Base-by-base conservation (phyloP, 2,329 filamentous ascomycete genomes). In the Tolypocladium endophyticum region DNA sequence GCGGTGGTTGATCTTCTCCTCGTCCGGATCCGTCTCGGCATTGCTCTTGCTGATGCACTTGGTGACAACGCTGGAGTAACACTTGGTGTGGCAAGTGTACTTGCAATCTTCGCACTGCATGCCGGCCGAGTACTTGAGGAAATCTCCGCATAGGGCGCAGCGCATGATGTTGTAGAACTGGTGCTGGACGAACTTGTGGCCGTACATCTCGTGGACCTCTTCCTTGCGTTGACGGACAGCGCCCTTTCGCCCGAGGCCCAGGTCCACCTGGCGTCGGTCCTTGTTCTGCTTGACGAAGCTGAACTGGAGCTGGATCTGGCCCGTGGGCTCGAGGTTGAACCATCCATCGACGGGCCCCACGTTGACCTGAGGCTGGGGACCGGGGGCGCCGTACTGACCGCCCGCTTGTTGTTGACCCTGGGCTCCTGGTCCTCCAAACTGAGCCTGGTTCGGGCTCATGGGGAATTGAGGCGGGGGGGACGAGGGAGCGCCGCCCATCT, bases 81-180 rank as follows among this genome's bases (percentile, higher is more conserved):
- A 99, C 76, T 97, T 97, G 68, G 91, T 93, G 75, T 99, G 94
- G 76, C 94, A 99, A 45, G 93, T 97, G 77, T 97, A 97, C 77
- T 97, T 97, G 88, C 94, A 99, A 76, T 99, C 94, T 65, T 95
- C 90, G 75, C 94, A 99, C 77, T 99, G 94, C 93, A 99, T 99
- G 63, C 94, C 94, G 28, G 94, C 90, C 56, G 93, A 95, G 73
- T 97, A 97, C 72, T 97, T 99, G 76, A 99, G 87, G 71, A 99
- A 97, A 66, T 99, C 94, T 61, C 92, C 94, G 72, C 94, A 99
- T 41, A 97, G 86, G 18, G 94, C 94, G 76, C 94, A 99, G 63
- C 94, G 93, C 94, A 99, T 99, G 71, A 99, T 97, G 81, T 97
- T 99, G 86, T 97, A 99, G 76, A 99, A 99, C 74, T 97, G 94